Conservation (phyloP, 768 basidiomycete genomes). For the Podaxis sp. region DNA sequence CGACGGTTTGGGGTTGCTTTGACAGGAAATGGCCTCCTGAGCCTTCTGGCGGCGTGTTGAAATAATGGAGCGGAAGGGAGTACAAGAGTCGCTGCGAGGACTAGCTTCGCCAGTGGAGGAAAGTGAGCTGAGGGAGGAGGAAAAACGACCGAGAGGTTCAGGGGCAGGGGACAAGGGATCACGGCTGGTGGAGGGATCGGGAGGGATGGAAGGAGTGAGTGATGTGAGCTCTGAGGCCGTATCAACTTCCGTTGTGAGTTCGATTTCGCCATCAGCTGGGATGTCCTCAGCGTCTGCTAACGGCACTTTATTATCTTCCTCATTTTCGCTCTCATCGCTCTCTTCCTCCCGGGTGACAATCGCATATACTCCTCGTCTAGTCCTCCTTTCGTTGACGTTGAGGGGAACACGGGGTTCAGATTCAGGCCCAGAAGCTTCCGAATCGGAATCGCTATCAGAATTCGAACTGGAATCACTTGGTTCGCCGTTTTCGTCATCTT, state of each 20-base stretch:
- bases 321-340: conserved; percentile 61
- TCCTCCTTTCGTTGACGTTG: conserved; percentile 78
- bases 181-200: conserved; percentile 28
- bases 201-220: conserved; percentile 36
- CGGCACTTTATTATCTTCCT: conserved; percentile 45
- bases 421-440: conserved; percentile 43
- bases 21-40: conserved; percentile 27
- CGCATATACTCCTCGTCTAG: conserved; percentile 80
- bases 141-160: conserved; percentile 31
- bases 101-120: conserved; percentile 35
- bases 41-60: conserved; percentile 58
- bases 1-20: conserved; percentile 17
- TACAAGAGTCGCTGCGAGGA: conserved; percentile 29
- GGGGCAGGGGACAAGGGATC: conserved; percentile 31
- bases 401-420: conserved; percentile 35
- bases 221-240: conserved; percentile 45
- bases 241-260: conserved; percentile 49
- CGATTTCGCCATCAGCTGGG: conserved; percentile 51
- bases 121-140: conserved; percentile 41
- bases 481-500: conserved; percentile 45
- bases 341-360: conserved; percentile 59
- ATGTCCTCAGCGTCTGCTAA: conserved; percentile 46
- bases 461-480: conserved; percentile 24
- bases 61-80: conserved; percentile 55
- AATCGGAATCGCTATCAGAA: conserved; percentile 51